These are phyloP conservation scores for Penicillium paneum DNA, from an alignment of 2,329 filamentous ascomycete genomes.

Conservation along the genomic window DNA sequence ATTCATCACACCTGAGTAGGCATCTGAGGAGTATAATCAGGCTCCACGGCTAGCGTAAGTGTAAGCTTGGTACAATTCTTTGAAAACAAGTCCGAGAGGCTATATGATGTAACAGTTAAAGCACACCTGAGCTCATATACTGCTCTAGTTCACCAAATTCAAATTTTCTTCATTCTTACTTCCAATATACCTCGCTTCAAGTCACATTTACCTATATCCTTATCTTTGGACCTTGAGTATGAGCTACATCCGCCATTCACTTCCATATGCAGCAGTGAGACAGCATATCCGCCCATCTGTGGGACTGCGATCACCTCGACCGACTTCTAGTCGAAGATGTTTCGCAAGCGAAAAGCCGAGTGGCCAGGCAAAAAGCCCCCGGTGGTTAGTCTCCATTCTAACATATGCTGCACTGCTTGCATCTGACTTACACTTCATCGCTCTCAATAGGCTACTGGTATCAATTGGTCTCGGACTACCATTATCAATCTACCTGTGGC, in stretches of 20 bases:
- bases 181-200: neutral
- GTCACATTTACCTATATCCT: too few relatives aligned
- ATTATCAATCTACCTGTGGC: neutral
- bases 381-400: neutral
- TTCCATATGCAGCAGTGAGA: neutral
- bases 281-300: neutral
- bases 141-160: neutral
- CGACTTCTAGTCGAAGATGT: neutral
- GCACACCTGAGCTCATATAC: neutral
- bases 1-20: too few relatives aligned
- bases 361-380: neutral
- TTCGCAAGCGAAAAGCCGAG: neutral
- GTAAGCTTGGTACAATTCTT: neutral
- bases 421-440: neutral
- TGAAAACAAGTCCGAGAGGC: neutral
- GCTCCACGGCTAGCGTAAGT: neutral
- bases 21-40: neutral
- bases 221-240: neutral
- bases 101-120: conserved; percentile 3
- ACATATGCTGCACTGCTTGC: neutral
- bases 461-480: neutral
- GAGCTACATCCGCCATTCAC: neutral
- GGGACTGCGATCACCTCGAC: neutral
- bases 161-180: neutral
- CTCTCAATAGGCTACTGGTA: neutral